Evolutionary conservation across 352 stramenopile species (phyloP), one percentile per base, ranked within the genome.

Genomic region (Elongisporangium anandrum): DNA sequence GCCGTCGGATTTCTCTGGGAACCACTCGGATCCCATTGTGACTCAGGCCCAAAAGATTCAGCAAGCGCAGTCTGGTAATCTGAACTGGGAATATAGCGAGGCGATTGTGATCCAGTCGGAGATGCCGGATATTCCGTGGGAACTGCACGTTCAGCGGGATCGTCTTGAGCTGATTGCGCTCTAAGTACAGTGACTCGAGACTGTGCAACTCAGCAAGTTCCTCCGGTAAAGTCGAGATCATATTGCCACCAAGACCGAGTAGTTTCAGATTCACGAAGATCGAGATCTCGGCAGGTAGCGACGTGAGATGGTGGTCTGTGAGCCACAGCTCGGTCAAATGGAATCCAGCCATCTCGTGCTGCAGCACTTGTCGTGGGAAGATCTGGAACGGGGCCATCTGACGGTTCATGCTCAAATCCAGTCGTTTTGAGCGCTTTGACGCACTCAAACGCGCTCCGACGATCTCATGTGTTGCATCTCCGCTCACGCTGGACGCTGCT

Each of bases 131-230:
- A 6, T 72, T 58, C 1, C 52, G 52, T 24, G 80, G 76, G 29
- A 90, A 76, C 21, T 55, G 5, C 13, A 82, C 56, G 23, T 23
- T 75, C 10, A 63, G 21, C 4, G 79, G 69, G 13, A 92, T 57
- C 10, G 65, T 53, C 13, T 64, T 63, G 16, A 92, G 59, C 0
- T 70, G 56, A 50, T 94, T 94, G n/a, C 74, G 77, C 48, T 86
- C 80, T 4, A 94, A 69, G 55, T 82, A 86, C 15, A 94, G 60
- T 10, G 63, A 57, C 55, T 90, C 85, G 5, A 94, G 69, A 2
- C 49, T 57, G 13, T 26, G 47, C 9, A 89, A 49, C 3, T 60
- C 13, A 0, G 6, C 24, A 34, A 92, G 63, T 38, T 83, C 72
- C 1, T 72, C 59, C 0, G 79, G 79, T 12, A 94, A 59, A 20